These are phyloP conservation scores for Myriangium duriaei DNA, from an alignment of 2,329 filamentous ascomycete genomes.

Conservation along the genomic window DNA sequence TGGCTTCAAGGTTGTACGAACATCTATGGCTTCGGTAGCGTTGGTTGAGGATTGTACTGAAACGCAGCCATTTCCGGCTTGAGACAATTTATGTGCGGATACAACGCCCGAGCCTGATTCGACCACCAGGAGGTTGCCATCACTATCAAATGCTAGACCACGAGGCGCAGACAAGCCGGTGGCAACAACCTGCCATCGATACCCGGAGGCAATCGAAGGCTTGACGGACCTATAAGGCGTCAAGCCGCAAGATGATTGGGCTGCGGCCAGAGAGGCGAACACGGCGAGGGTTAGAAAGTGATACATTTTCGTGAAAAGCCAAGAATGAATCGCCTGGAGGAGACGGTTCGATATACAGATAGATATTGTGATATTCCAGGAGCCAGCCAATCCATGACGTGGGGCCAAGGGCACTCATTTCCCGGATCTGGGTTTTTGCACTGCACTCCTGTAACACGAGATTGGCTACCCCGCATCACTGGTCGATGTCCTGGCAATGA, in stretches of 20 bases:
- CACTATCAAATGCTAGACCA: slow-evolving; percentile 35
- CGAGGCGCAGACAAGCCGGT: slow-evolving; percentile 33
- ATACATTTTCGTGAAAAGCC: no score
- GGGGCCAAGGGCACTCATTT: no score
- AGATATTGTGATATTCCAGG: no score
- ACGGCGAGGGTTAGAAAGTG: not conserved
- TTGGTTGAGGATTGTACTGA: slow-evolving; percentile 4
- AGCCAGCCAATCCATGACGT: no score
- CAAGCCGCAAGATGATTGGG: slow-evolving; percentile 6
- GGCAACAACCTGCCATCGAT: slow-evolving; percentile 33
- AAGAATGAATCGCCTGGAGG: no score
- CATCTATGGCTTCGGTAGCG: slow-evolving; percentile 6
- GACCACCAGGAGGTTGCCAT: slow-evolving; percentile 38
- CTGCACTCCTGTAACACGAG: no score
- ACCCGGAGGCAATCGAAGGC: slow-evolving; percentile 31
- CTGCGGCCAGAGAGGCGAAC: not conserved
- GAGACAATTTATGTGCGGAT: slow-evolving; percentile 24
- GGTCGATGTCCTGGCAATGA: no score
- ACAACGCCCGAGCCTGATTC: slow-evolving; percentile 26
- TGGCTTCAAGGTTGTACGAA: not conserved
- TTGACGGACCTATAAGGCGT: slow-evolving; percentile 10
- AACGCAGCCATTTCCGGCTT: slow-evolving; percentile 10
- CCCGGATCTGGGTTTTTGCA: no score
- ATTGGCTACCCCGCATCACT: no score
- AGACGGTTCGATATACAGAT: no score